These are phyloP conservation scores for Durio zibethinus DNA, from an alignment of 345 rosid species.

Conservation along the genomic window DNA sequence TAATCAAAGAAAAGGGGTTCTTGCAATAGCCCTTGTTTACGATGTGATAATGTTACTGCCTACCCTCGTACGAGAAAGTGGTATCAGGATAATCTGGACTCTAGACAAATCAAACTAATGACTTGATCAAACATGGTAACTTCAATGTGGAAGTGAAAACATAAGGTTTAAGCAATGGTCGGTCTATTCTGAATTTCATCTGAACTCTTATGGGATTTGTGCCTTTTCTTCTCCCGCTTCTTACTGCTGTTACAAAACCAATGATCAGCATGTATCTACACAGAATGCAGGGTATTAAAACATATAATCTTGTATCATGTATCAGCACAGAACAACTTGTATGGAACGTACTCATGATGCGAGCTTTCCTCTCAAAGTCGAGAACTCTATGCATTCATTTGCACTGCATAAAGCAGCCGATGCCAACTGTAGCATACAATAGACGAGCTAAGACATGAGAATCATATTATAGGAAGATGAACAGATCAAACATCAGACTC, in stretches of 20 bases:
- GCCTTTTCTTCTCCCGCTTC: constrained; percentile 91
- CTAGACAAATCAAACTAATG: background rate
- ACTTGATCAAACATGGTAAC: background rate
- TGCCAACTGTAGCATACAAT: constrained; percentile 62
- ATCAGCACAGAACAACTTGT: constrained; percentile 1
- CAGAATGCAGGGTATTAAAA: background rate
- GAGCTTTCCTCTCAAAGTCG: constrained; percentile 88
- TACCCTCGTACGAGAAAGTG: background rate
- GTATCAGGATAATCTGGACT: background rate
- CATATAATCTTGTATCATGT: background rate
- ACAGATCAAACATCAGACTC: background rate
- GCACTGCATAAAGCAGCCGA: constrained; percentile 71
- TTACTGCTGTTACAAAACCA: constrained; percentile 43
- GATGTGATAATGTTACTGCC: background rate
- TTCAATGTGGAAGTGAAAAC: background rate
- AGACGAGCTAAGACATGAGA: constrained; percentile 6
- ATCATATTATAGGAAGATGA: background rate
- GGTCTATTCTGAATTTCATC: constrained; percentile 41
- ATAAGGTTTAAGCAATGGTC: background rate
- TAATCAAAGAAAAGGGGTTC: background rate
- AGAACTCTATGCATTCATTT: constrained; percentile 53
- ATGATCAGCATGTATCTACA: background rate
- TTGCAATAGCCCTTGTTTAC: background rate
- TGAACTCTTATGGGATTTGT: constrained; percentile 63
- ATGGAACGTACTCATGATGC: no score